Evolutionary conservation across 106 monocot genomes (phyloP), one percentile per base, ranked within the genome.

Genomic region (Iris macrosiphon): DNA sequence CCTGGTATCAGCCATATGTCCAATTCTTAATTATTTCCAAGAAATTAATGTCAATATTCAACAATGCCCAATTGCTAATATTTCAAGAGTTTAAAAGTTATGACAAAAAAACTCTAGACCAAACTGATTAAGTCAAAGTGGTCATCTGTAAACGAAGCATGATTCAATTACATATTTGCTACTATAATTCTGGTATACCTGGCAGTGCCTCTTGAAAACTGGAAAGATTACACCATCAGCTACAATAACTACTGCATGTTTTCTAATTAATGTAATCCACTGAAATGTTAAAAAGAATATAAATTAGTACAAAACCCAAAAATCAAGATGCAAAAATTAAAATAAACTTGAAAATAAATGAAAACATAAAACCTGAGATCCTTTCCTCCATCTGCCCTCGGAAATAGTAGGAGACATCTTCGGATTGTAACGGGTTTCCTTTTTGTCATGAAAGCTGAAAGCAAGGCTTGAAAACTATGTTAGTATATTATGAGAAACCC

Each of bases 331-430:
- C 9, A 32, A 45, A 57, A 5, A 26, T 32, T 3, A 3, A 53
- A 4, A n/a, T 4, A 38, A 26, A 49, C 1, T 20, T n/a, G 20
- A 6, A 30, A 32, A 23, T 44, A 63, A 65, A 44, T 22, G 10
- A 31, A 35, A 7, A 11, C 30, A 48, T 18, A 40, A 34, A 35
- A 96, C 96, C 90, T 96, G 96, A 30, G 96, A 96, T 70, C 96
- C 96, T 90, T 96, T 96, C 56, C 89, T 82, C 96, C 96, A 96
- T 69, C 73, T 90, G 31, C 70, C 65, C 66, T 80, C 78, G 23
- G 79, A 76, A 32, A 96, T 83, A 37, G 40, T 37, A 72, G 79
- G 83, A 67, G 74, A 74, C 96, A 96, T 96, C 54, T 90, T 87
- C 20, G 65, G 69, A 63, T 83, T 86, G 67, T 96, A 96, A 28